A percentile compares a stretch with the other conserved stretches of the same genome.
phyloP scores from a whole-genome alignment of 2,329 filamentous ascomycete species.

The Ophiostoma tasmaniense region DNA sequence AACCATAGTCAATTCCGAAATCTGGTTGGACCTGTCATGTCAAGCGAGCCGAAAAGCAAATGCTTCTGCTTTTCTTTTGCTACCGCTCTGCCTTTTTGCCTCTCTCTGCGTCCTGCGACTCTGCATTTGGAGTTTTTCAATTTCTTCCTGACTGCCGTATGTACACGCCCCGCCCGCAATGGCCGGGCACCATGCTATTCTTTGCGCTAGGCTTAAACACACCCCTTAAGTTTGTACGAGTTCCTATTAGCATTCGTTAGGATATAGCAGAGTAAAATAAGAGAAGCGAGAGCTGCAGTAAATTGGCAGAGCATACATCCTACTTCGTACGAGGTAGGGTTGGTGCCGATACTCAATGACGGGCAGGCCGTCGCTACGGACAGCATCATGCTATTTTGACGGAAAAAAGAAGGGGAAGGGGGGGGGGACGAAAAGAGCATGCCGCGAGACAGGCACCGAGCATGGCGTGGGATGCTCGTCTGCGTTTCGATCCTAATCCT shows the following conservation, averaged over 20 bases:
- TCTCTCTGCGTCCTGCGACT: background rate
- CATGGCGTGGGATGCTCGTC: background rate
- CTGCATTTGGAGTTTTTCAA: background rate
- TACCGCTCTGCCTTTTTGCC: background rate
- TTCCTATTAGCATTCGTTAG: background rate
- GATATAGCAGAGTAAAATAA: too few species aligned
- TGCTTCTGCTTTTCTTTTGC: background rate
- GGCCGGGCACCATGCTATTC: background rate
- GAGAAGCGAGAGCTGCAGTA: background rate
- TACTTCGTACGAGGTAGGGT: too few species aligned
- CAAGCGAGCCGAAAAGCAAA: background rate
- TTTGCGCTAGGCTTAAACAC: background rate
- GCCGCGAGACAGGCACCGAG: background rate
- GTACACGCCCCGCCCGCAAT: background rate
- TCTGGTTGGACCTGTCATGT: background rate
- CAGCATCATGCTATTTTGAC: background rate
- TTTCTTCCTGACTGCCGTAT: background rate
- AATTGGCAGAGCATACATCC: background rate
- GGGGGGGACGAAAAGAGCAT: background rate
- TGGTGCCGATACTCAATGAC: background rate
- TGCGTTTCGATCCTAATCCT: background rate
- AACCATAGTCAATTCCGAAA: background rate
- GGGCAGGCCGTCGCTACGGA: background rate
- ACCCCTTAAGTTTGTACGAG: background rate
- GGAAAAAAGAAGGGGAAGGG: too few species aligned